phyloP scores from a whole-genome alignment of 1,284 basidiomycete genomes.

The Hemileia vastatrix region DNA sequence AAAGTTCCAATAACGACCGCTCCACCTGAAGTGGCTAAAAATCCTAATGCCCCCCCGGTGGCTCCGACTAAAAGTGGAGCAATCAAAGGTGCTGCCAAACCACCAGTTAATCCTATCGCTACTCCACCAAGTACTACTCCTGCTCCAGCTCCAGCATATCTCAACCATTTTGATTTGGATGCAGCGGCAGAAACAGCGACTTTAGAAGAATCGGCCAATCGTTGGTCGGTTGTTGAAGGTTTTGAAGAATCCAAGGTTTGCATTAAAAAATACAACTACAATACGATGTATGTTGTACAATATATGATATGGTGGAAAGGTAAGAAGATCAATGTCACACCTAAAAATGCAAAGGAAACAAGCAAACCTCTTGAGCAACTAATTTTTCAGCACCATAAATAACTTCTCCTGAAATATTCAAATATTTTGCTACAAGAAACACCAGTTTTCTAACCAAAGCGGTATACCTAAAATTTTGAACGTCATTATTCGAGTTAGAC shows the following conservation, averaged over 20 bases:
- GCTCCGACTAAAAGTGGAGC: slow-evolving; percentile 49
- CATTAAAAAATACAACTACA: slow-evolving; percentile 6
- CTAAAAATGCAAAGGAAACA: not conserved
- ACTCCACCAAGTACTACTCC: slow-evolving; percentile 42
- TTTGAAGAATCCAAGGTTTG: not conserved
- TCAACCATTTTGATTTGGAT: slow-evolving; percentile 16
- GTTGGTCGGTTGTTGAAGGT: not conserved
- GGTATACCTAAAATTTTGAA: slow-evolving; percentile 5
- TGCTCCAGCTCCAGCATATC: slow-evolving; percentile 22
- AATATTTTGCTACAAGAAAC: slow-evolving; percentile 1
- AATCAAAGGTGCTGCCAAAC: slow-evolving; percentile 50
- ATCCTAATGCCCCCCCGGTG: slow-evolving; percentile 43
- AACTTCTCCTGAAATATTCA: slow-evolving; percentile 1
- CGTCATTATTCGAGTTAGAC: not conserved
- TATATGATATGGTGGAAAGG: not conserved
- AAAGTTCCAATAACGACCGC: slow-evolving; percentile 49
- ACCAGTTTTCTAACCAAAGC: slow-evolving; percentile 7
- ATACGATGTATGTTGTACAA: not conserved
- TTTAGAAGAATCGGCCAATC: slow-evolving; percentile 2
- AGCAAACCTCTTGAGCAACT: slow-evolving; percentile 8
- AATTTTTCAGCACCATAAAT: slow-evolving; percentile 18
- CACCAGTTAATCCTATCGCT: slow-evolving; percentile 51
- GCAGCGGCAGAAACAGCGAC: not conserved
- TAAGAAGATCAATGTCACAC: not conserved
- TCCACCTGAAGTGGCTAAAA: slow-evolving; percentile 42